These are phyloP conservation scores for Cercophora samala DNA, from an alignment of 495 filamentous ascomycete species.

Conservation along the genomic window DNA sequence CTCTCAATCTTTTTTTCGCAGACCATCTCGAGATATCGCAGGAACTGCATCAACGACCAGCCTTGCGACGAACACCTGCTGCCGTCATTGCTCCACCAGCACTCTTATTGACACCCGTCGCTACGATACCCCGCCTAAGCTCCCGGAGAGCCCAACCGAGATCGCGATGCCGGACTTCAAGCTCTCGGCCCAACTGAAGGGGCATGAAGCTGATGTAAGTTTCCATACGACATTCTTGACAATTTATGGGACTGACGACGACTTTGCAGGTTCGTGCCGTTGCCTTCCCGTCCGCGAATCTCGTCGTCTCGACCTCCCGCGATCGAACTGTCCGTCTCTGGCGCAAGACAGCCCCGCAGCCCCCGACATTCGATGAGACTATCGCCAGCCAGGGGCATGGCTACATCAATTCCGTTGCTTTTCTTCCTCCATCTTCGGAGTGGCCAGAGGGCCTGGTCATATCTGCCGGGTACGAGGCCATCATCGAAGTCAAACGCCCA, in stretches of 20 bases:
- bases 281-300: constrained; percentile 67
- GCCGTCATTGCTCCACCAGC: constrained; percentile 6
- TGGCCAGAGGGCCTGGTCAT: constrained; percentile 79
- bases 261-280: constrained; percentile 77
- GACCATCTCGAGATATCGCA: background rate
- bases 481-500: constrained; percentile 84
- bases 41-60: background rate
- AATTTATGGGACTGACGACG: constrained; percentile 19
- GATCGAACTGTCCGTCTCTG: constrained; percentile 88
- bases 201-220: constrained; percentile 81
- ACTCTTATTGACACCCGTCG: background rate
- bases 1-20: background rate
- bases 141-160: background rate
- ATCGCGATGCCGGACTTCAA: constrained; percentile 59
- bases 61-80: background rate
- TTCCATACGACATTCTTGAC: constrained; percentile 12
- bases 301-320: constrained; percentile 79
- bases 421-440: constrained; percentile 62
- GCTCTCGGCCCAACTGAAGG: constrained; percentile 75
- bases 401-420: constrained; percentile 83
- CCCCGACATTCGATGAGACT: constrained; percentile 72
- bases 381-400: constrained; percentile 71
- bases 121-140: constrained; percentile 11
- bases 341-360: constrained; percentile 55
- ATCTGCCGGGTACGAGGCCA: constrained; percentile 82